Evolutionary conservation across 192 early-diverging fungal genomes (phyloP), one percentile per base, ranked within the genome.

Genomic region (Physocladia obscura): DNA sequence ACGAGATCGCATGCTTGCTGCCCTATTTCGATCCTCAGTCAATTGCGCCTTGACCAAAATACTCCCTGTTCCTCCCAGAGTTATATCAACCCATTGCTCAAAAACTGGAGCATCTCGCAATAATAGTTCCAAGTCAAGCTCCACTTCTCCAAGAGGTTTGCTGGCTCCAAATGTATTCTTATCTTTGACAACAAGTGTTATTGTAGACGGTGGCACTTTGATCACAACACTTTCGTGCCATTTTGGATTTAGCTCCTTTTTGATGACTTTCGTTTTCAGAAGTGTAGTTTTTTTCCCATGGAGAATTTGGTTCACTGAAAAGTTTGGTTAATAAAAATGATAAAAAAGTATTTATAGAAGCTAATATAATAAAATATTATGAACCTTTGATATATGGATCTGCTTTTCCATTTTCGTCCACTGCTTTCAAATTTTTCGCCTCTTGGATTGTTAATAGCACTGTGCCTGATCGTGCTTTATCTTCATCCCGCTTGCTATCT

Each of bases 331-430:
- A 44, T 44, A 13, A 8, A 44, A 44, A 44, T 44, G 8, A 44
- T 13, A 44, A n/a, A n/a, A n/a, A n/a, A n/a, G n/a, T n/a, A n/a
- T n/a, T n/a, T n/a, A n/a, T n/a, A n/a, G n/a, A n/a, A n/a, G n/a
- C n/a, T n/a, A n/a, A n/a, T n/a, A n/a, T n/a, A n/a, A n/a, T n/a
- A n/a, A n/a, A n/a, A n/a, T n/a, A n/a, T n/a, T n/a, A 13, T 44
- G 11, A 44, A 44, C 89, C 79, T 40, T 79, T 84, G 17, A 88
- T 86, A 70, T 86, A 92, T 22, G 91, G 90, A 61, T 91, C 88
- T 56, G 89, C 90, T 3, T 86, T 83, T 22, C 85, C 85, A 49
- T 75, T 67, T 30, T 63, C 58, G 70, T 91, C 89, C 3, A 87
- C 83, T 1, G 80, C 81, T 58, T 82, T 82, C 15, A 89, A 69